Percentiles rank a stretch among this genome's conserved stretches.
phyloP scores from a whole-genome alignment of 2,329 filamentous ascomycete species.

The Fonsecaea pedrosoi region DNA sequence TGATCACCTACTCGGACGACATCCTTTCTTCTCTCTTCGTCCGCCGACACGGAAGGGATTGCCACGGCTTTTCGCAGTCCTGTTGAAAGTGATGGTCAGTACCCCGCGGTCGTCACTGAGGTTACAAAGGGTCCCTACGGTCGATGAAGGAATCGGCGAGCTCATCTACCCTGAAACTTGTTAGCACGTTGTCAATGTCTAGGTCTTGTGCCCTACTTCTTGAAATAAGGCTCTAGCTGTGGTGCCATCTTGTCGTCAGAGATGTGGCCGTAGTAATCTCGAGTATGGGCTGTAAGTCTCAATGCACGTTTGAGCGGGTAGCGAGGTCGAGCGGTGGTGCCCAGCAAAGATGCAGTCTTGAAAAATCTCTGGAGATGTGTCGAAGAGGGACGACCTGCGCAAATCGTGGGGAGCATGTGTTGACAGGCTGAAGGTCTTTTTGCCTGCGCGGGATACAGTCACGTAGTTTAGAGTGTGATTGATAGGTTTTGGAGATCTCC shows the following conservation, averaged over 20 bases:
- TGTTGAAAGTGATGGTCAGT: constrained; percentile 38
- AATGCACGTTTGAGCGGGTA: constrained; percentile 14
- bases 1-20: constrained; percentile 71
- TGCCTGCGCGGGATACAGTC: constrained; percentile 13
- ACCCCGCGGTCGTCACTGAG: constrained; percentile 15
- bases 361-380: constrained; percentile 16
- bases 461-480: constrained; percentile 18
- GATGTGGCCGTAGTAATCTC: constrained; percentile 55
- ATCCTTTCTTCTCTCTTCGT: constrained; percentile 85
- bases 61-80: constrained; percentile 85
- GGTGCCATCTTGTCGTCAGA: constrained; percentile 76
- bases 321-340: constrained; percentile 11
- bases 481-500: constrained; percentile 22
- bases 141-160: constrained; percentile 84
- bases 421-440: constrained; percentile 19
- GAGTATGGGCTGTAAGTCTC: constrained; percentile 27
- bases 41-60: constrained; percentile 93
- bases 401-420: constrained; percentile 27
- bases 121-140: constrained; percentile 55
- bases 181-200: constrained; percentile 15
- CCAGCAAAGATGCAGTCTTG: constrained; percentile 9
- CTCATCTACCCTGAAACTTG: constrained; percentile 67
- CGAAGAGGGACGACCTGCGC: constrained; percentile 19
- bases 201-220: constrained; percentile 61
- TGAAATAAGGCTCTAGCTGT: constrained; percentile 89